These are phyloP conservation scores for Pseudogymnoascus sp. DNA, from an alignment of 2,329 filamentous ascomycete genomes.

Conservation along the genomic window DNA sequence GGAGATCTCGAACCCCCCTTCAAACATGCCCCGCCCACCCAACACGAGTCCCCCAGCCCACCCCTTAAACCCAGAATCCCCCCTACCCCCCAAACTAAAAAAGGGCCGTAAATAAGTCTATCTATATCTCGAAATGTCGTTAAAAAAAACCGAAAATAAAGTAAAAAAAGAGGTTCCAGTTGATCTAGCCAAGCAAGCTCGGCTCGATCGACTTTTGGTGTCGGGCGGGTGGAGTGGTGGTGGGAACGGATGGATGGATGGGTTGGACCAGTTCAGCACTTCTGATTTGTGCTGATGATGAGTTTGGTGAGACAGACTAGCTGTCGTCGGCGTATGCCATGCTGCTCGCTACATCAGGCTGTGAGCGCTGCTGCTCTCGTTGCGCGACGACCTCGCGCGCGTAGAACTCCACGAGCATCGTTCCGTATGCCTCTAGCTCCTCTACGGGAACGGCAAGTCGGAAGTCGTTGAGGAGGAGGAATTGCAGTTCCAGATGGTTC, in stretches of 20 bases:
- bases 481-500: constrained; percentile 94
- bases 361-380: constrained; percentile 21
- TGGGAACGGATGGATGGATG: too few species aligned
- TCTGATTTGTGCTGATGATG: not conserved
- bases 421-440: constrained; percentile 93
- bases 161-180: not conserved
- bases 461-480: constrained; percentile 92
- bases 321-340: constrained; percentile 1
- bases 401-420: constrained; percentile 98
- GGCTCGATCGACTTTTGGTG: not conserved
- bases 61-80: not conserved
- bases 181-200: not conserved
- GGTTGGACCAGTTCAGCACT: too few species aligned
- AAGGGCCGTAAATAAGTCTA: not conserved
- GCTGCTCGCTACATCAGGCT: not conserved
- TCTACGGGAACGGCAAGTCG: constrained; percentile 87
- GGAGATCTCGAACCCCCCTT: not conserved
- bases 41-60: not conserved
- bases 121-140: constrained; percentile 1
- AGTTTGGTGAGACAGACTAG: not conserved
- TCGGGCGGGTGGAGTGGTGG: not conserved
- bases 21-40: not conserved
- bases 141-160: not conserved
- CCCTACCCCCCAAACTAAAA: not conserved
- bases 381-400: constrained; percentile 77